Evolutionary conservation across 2,329 filamentous ascomycete species (phyloP).

Genomic region (Stagonosporopsis cucurbitacearum): DNA sequence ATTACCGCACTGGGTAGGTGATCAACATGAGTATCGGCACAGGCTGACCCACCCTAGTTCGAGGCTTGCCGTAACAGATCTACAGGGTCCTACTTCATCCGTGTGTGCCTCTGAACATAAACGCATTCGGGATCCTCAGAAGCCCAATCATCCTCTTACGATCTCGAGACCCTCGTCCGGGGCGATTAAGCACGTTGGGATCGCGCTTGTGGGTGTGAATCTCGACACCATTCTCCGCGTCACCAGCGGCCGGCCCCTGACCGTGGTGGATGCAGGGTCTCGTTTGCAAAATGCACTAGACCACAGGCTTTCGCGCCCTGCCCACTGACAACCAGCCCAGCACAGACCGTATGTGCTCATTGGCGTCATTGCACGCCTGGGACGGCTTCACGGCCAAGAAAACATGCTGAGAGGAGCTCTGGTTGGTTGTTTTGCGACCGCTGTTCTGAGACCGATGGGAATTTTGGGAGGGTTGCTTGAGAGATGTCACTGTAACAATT

Average conservation of each 20-base stretch:
- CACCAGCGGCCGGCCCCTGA: conserved; percentile 25
- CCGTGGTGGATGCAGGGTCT: conserved; percentile 24
- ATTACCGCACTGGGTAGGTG: conserved; percentile 29
- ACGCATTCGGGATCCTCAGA: not conserved
- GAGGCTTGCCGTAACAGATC: conserved; percentile 36
- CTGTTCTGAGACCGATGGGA: conserved; percentile 1
- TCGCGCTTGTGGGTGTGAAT: conserved; percentile 4
- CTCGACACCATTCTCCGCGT: conserved; percentile 22
- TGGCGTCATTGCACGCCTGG: conserved; percentile 6
- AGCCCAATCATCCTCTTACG: conserved; percentile 21
- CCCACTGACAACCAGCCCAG: conserved; percentile 16
- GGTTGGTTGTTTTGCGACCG: not conserved
- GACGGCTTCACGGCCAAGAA: not conserved
- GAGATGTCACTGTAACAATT: not conserved
- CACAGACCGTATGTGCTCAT: conserved; percentile 17
- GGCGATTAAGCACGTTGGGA: conserved; percentile 4
- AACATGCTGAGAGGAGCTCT: not conserved
- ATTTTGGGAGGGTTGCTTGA: not conserved
- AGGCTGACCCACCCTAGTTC: conserved; percentile 25
- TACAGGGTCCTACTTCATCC: conserved; percentile 41
- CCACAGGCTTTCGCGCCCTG: not conserved
- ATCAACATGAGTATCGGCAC: conserved; percentile 32
- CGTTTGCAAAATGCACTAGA: conserved; percentile 21
- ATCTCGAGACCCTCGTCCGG: conserved; percentile 20
- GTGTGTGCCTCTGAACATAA: not conserved